Conservation (phyloP, 2,329 filamentous ascomycete genomes). For the Trichothecium roseum region DNA sequence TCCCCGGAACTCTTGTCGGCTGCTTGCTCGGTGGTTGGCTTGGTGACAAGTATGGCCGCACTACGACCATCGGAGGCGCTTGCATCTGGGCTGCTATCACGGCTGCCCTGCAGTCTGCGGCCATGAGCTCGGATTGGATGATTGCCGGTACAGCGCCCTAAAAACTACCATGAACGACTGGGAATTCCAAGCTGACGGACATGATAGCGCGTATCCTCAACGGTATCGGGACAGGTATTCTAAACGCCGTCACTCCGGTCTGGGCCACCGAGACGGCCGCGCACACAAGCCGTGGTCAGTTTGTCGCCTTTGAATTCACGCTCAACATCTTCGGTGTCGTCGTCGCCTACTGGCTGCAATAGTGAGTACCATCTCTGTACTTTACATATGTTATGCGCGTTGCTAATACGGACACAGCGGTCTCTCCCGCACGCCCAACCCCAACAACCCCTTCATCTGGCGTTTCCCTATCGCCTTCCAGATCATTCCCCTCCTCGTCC, state of each 20-base stretch:
- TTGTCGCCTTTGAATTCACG: constrained; percentile 63
- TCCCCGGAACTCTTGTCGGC: constrained; percentile 47
- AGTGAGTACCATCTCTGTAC: constrained; percentile 14
- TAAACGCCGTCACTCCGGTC: constrained; percentile 61
- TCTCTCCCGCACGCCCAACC: constrained; percentile 48
- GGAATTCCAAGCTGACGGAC: too few relatives aligned
- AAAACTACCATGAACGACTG: not conserved
- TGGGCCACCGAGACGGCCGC: constrained; percentile 63
- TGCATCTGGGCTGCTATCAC: constrained; percentile 48
- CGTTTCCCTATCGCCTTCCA: constrained; percentile 62
- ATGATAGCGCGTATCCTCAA: constrained; percentile 26
- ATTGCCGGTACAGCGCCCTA: constrained; percentile 41
- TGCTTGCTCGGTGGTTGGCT: constrained; percentile 52
- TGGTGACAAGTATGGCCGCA: constrained; percentile 51
- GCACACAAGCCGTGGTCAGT: constrained; percentile 56
- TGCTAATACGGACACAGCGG: constrained; percentile 23
- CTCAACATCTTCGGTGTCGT: constrained; percentile 63
- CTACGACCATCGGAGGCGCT: constrained; percentile 52
- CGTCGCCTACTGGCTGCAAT: constrained; percentile 47
- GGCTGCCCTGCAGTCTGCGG: constrained; percentile 53
- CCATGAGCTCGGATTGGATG: constrained; percentile 60
- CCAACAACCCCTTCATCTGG: constrained; percentile 50
- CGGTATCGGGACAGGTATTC: constrained; percentile 57
- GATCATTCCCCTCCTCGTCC: constrained; percentile 49
- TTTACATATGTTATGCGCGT: not conserved